A percentile compares a stretch with the other conserved stretches of the same genome.
Evolutionary conservation across 768 basidiomycete genomes (phyloP).

Genomic region (Cystobasidium tubakii): DNA sequence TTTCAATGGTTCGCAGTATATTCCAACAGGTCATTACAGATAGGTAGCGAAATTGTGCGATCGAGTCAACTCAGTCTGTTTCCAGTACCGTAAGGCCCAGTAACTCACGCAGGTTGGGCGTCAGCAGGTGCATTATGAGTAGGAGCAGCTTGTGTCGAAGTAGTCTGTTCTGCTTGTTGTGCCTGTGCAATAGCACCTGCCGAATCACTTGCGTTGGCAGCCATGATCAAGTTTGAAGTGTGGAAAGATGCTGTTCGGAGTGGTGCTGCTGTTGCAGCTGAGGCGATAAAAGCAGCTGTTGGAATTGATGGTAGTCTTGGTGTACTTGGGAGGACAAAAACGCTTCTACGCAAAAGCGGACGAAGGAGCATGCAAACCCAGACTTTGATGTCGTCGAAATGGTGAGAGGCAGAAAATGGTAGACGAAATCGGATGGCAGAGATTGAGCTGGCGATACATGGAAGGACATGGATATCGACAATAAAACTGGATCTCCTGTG

Average conservation of each 20-base stretch:
- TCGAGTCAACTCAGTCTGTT: not conserved
- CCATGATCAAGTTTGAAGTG: slow-evolving; percentile 2
- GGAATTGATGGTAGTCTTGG: not conserved
- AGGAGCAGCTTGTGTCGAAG: slow-evolving; percentile 9
- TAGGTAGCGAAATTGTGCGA: not conserved
- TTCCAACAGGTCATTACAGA: no score
- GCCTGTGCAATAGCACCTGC: slow-evolving; percentile 27
- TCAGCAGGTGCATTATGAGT: slow-evolving; percentile 26
- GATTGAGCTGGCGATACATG: no score
- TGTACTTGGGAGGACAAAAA: not conserved
- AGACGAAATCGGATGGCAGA: not conserved
- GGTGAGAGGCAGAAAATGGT: not conserved
- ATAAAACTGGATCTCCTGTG: no score
- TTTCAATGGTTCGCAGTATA: no score
- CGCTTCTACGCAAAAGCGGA: slow-evolving; percentile 16
- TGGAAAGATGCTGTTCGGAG: not conserved
- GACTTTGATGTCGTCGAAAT: not conserved
- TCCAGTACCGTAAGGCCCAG: no score
- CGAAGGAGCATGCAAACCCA: slow-evolving; percentile 15
- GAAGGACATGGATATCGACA: no score
- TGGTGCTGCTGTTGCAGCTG: not conserved
- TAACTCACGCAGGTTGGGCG: slow-evolving; percentile 20
- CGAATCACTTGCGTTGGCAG: slow-evolving; percentile 9
- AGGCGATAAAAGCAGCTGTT: not conserved
- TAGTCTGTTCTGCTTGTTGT: not conserved